phyloP scores from a whole-genome alignment of 140 eudicot species.

The Ambrosia hybrid region DNA sequence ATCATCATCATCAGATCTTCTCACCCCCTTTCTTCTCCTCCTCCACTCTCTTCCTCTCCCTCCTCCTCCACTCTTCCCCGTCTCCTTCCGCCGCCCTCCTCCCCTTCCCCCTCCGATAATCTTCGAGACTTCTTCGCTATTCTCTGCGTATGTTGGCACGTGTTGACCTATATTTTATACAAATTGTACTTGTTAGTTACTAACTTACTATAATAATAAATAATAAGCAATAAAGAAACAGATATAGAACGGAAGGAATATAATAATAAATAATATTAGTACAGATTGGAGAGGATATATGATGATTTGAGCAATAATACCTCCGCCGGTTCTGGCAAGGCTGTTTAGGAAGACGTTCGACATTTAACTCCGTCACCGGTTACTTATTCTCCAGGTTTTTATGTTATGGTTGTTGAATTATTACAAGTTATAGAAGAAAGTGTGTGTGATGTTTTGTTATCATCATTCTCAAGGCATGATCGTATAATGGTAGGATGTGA shows the following conservation, averaged over 20 bases:
- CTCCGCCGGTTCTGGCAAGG: constrained; percentile 91
- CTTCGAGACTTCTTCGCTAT: constrained; percentile 50
- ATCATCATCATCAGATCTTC: too few species aligned
- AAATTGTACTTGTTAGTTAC: constrained; percentile 1
- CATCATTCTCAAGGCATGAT: constrained; percentile 5
- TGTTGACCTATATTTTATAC: constrained; percentile 57
- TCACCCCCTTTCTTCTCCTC: too few species aligned
- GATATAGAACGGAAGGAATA: background rate
- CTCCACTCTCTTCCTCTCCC: too few species aligned
- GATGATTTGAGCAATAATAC: constrained; percentile 81
- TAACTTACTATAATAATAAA: background rate
- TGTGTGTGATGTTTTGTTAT: background rate
- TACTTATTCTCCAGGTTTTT: background rate
- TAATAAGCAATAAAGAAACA: background rate
- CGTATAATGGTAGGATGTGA: background rate
- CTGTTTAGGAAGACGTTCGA: constrained; percentile 78
- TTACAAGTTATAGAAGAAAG: background rate
- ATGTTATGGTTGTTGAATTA: background rate
- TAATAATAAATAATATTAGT: background rate
- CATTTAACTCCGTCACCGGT: constrained; percentile 38
- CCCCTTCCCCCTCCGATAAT: constrained; percentile 8
- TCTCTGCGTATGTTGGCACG: constrained; percentile 94
- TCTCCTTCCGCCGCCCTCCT: too few species aligned
- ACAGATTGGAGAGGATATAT: constrained; percentile 96
- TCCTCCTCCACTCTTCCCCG: too few species aligned